Base-by-base conservation (phyloP, 805 yeast genomes). In the Cyberlindnera amylophila region DNA sequence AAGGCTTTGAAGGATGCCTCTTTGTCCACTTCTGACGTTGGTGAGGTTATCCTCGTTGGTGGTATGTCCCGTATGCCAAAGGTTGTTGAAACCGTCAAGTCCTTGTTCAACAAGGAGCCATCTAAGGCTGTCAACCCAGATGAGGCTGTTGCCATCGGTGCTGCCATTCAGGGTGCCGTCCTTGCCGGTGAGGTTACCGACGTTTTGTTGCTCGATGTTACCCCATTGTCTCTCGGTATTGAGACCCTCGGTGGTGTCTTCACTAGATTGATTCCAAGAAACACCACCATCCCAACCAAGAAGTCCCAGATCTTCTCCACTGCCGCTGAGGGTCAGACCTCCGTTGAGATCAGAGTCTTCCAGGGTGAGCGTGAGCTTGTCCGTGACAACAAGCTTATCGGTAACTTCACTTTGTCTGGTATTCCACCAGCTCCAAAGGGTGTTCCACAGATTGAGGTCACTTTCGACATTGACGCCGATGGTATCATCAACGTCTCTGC, bases 211-310 rank as follows among this genome's bases (percentile, higher is more conserved):
- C 84, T 93, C 69, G 99, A 91, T 81, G 99, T 91, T 71, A 96
- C 97, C 67, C 98, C 99, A 71, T 81, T 91, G 67, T 90, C 98
- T 49, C 71, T 91, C 62, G 99, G 99, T 84, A 91, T 91, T 72
- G 98, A 91, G 79, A 91, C 97, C 63, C 96, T 97, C 68, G 98
- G 99, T 82, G 98, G 98, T 84, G 93, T 90, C 73, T 90, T 91
- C 96, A 90, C 98, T 72, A 88, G 88, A 75, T 86, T 91, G 75
- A 91, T 91, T 63, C 96, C 96, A 75, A 86, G 99, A 80, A 91
- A 91, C 86, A 85, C 97, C 48, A 90, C 98, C 52, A 89, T 91
- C 60, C 99, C 99, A 74, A 86, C 96, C 68, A 91, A 90, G 84
- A 91, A 91, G 78, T 89, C 97, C 43, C 96, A 90, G 79, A 82